Evolutionary conservation across 495 filamentous ascomycete genomes (phyloP), one percentile per base, ranked within the genome.

Genomic region (Schizothecium vesticola): DNA sequence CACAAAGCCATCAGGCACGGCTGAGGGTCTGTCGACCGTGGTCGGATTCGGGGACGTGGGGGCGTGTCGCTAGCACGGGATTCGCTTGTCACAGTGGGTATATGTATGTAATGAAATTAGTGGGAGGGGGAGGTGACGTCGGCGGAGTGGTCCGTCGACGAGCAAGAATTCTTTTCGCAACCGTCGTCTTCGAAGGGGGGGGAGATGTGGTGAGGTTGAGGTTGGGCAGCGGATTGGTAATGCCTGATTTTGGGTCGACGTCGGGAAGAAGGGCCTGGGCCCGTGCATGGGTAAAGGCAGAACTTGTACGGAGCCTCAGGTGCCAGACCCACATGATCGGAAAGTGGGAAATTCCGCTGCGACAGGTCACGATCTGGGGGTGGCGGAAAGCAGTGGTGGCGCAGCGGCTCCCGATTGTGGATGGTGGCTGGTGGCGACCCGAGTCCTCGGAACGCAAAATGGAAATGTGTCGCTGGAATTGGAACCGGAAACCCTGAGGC

Each of bases 361-460:
- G 33, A 61, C 57, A n/a, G 64, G 43, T 64, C 43, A 31, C 23
- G n/a, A 51, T 59, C 65, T 33, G 65, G 65, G 65, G 65, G 57
- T 66, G 65, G 65, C 65, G 56, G 43, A 51, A 51, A 51, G 7
- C 6, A 1, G 26, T 31, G n/a, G 60, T 31, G 60, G 60, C 43
- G 43, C 43, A 51, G 43, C 19, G 12, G 16, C 16, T 19, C 22
- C 23, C 23, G n/a, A 57, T 61, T 29, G 25, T 63, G 36, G 26
- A 3, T n/a, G 33, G 64, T 60, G 55, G 64, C 55, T 63, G n/a
- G 22, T 9, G 22, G 19, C 62, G 73, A 73, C 56, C 72, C 74
- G 72, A 28, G 68, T 64, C 59, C 65, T 75, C 73, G 71, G 73
- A 66, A 31, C 64, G n/a, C 29, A 59, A 67, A 57, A 56, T 62